These are phyloP conservation scores for Secale cereale DNA, from an alignment of 176 grass and related monocot genomes.

Conservation along the genomic window DNA sequence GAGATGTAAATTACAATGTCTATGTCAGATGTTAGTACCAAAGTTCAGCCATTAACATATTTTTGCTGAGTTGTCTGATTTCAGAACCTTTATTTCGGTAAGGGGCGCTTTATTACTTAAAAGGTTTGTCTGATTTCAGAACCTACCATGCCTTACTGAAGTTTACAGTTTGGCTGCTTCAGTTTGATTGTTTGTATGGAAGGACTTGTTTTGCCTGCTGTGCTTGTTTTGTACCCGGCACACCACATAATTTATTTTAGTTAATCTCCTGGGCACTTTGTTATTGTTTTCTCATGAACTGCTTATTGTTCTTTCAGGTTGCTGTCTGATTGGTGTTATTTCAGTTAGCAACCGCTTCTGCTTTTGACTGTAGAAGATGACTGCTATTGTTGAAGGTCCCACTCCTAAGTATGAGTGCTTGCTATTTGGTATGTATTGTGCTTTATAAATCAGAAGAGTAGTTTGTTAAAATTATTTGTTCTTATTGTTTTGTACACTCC, in stretches of 20 bases:
- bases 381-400: constrained; percentile 23
- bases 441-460: not conserved
- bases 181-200: constrained; percentile 9
- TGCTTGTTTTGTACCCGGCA: not conserved
- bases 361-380: constrained; percentile 32
- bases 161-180: not conserved
- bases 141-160: not conserved
- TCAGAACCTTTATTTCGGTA: no score
- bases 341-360: not conserved
- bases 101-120: no score
- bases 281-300: not conserved
- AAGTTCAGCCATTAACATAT: not conserved
- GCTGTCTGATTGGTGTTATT: not conserved
- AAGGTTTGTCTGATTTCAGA: no score
- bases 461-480: not conserved
- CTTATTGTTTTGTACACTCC: not conserved
- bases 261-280: not conserved
- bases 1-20: not conserved
- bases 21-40: not conserved
- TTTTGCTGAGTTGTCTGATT: not conserved
- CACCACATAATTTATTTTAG: not conserved
- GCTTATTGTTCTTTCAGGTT: not conserved
- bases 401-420: constrained; percentile 67
- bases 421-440: constrained; percentile 49
- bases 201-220: not conserved